phyloP scores from a whole-genome alignment of 2,329 filamentous ascomycete genomes.

The Beauveria australis region DNA sequence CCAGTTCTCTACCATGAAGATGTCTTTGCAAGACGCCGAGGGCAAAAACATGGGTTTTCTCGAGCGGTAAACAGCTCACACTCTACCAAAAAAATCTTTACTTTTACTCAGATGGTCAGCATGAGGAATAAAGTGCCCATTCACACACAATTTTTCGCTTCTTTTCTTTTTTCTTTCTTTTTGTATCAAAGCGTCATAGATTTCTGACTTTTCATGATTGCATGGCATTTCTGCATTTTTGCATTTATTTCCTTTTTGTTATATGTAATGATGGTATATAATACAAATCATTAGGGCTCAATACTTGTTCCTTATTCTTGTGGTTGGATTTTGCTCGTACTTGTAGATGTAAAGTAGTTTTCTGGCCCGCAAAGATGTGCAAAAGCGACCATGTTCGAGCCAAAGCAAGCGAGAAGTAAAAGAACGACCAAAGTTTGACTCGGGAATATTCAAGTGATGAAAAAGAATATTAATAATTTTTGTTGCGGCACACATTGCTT shows the following conservation, averaged over 20 bases:
- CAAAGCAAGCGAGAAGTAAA: neutral
- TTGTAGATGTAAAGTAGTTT: neutral
- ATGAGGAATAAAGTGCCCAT: slow-evolving; percentile 8
- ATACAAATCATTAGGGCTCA: slow-evolving; percentile 12
- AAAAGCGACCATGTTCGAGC: neutral
- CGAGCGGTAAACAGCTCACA: slow-evolving; percentile 8
- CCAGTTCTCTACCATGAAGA: slow-evolving; percentile 11
- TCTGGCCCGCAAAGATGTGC: neutral
- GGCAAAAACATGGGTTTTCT: slow-evolving; percentile 11
- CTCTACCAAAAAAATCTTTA: neutral
- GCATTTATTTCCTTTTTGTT: slow-evolving; percentile 9
- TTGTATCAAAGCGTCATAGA: slow-evolving; percentile 13
- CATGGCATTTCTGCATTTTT: slow-evolving; percentile 12
- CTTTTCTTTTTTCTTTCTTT: slow-evolving; percentile 3
- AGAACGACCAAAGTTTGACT: no score
- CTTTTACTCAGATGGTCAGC: slow-evolving; percentile 3
- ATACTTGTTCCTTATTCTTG: neutral
- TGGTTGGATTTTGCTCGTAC: neutral
- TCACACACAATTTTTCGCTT: neutral
- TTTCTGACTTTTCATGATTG: slow-evolving; percentile 9
- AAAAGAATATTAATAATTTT: no score
- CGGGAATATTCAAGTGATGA: no score
- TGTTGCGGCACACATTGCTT: no score
- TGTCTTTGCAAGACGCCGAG: slow-evolving; percentile 8
- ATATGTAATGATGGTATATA: slow-evolving; percentile 11